Evolutionary conservation across 306 rosid species (phyloP), one percentile per base, ranked within the genome.

Genomic region (Acacia acuminata): DNA sequence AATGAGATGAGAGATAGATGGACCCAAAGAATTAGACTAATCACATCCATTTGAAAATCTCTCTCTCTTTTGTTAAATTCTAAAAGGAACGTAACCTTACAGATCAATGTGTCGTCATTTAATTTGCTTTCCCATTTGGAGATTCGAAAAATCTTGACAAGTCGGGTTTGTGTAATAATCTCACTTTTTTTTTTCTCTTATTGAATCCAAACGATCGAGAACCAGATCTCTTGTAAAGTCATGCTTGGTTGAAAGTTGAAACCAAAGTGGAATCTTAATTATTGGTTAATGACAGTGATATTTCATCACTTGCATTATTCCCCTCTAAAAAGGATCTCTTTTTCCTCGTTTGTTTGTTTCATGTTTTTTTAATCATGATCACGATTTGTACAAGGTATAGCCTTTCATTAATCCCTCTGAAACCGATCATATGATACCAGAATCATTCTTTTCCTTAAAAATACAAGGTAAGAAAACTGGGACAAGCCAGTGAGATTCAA

Each of bases 71-170:
- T 43, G 32, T 50, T 50, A 45, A 32, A 58, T 69, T 69, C 9
- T n/a, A 11, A 34, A 63, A 77, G 19, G n/a, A 22, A 13, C 58
- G 58, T 51, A 51, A 51, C 58, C 16, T 17, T 71, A 38, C 74
- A 53, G 66, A 40, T 56, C 60, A 44, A 22, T 43, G 22, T 51
- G 73, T 43, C 68, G 73, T 43, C 68, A 69, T 82, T 73, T 30
- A 30, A 30, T 30, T 30, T 66, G 71, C n/a, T 78, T 74, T 67
- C 56, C 69, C 27, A 74, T 36, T 38, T 17, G 44, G 30, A 60
- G 76, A 82, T 86, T 47, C 45, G 77, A 75, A 79, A 79, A 71
- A 79, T 71, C 79, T 86, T 42, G 56, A 34, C 51, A 66, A 60
- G 56, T 10, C 51, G 55, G 64, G 64, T 30, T 66, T 10, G 65